phyloP scores from a whole-genome alignment of 73 alveolate species.

The Effrenium voratum region DNA sequence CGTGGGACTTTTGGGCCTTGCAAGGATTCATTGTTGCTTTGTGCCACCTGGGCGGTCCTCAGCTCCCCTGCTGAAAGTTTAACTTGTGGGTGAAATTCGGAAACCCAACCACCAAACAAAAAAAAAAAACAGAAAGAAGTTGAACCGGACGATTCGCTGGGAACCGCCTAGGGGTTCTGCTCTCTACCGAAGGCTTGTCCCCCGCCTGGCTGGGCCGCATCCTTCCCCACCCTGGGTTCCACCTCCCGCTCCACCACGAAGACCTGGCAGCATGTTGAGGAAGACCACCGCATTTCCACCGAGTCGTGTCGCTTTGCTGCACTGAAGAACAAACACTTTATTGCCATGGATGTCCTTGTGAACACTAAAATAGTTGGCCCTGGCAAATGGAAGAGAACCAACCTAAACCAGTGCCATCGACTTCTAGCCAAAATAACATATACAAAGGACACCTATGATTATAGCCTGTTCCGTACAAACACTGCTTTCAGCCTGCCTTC shows the following conservation, averaged over 20 bases:
- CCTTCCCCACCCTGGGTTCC: neutral
- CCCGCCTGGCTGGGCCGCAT: constrained; percentile 34
- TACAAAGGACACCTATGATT: no score
- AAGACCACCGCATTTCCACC: neutral
- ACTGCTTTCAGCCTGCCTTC: constrained; percentile 48
- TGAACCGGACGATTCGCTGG: neutral
- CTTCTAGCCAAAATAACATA: no score
- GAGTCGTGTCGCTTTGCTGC: neutral
- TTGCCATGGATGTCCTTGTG: neutral
- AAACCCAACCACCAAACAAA: neutral
- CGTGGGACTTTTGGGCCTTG: no score
- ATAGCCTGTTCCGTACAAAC: no score
- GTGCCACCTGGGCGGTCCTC: no score
- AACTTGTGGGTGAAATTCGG: no score
- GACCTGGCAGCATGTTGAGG: constrained; percentile 3
- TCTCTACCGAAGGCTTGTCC: neutral
- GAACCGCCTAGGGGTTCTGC: neutral
- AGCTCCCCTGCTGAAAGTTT: no score
- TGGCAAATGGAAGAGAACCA: neutral
- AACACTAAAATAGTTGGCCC: no score
- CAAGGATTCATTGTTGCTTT: no score
- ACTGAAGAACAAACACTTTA: neutral
- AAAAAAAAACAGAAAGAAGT: neutral
- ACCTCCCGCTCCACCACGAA: constrained; percentile 18
- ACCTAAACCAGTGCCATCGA: no score